These are phyloP conservation scores for Claviceps sp. DNA, from an alignment of 2,329 filamentous ascomycete genomes.

Conservation along the genomic window DNA sequence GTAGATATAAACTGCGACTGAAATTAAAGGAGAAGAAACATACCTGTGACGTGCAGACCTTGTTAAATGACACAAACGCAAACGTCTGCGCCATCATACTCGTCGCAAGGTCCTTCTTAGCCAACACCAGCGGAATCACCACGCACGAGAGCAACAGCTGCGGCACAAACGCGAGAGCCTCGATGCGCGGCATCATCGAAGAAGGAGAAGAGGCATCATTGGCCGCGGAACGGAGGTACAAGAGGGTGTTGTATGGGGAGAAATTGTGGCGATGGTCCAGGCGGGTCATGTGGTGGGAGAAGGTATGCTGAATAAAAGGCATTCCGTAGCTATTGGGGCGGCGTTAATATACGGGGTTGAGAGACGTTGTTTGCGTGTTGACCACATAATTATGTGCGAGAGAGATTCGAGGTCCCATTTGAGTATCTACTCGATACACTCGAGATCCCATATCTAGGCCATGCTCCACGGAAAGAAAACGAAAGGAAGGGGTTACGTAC, in stretches of 20 bases:
- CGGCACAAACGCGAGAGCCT: conserved; percentile 77
- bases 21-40: neutral
- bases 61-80: conserved; percentile 95
- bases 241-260: conserved; percentile 83
- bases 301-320: conserved; percentile 81
- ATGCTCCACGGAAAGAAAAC: neutral
- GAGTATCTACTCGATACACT: neutral
- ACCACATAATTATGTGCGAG: neutral
- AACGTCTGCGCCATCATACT: conserved; percentile 93
- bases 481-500: conserved; percentile 26
- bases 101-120: conserved; percentile 67
- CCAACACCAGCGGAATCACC: conserved; percentile 60
- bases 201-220: conserved; percentile 25
- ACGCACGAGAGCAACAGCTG: conserved; percentile 72
- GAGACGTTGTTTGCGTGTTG: too few relatives aligned
- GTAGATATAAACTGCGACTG: neutral
- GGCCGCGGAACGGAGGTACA: conserved; percentile 68
- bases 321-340: conserved; percentile 48
- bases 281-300: conserved; percentile 80
- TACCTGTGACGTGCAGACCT: conserved; percentile 97
- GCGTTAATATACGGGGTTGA: too few relatives aligned
- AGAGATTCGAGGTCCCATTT: conserved; percentile 4
- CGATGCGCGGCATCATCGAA: conserved; percentile 36
- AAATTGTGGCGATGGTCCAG: conserved; percentile 98
- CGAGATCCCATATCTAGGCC: conserved; percentile 3